Conservation (phyloP, 2,329 filamentous ascomycete species). For the Parastagonospora nodorum region DNA sequence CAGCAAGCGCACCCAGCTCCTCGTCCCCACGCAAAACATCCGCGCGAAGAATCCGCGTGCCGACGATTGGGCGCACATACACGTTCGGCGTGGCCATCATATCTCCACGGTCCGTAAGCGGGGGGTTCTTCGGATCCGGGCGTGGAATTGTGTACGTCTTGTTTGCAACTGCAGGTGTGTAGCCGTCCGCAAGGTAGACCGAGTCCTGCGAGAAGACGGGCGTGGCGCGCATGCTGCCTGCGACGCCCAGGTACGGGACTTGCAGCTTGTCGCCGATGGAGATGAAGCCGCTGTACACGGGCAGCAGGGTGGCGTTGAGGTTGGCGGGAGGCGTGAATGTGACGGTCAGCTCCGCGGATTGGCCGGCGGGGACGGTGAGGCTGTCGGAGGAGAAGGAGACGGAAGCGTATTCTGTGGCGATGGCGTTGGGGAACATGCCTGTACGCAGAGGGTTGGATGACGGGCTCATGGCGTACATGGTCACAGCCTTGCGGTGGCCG, state of each 20-base stretch:
- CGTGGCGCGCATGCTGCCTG: slow-evolving; percentile 17
- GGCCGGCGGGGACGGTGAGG: slow-evolving; percentile 25
- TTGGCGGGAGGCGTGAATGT: slow-evolving; percentile 25
- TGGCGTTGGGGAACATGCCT: slow-evolving; percentile 12
- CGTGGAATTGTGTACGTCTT: slow-evolving; percentile 12
- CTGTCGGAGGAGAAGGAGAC: slow-evolving; percentile 4
- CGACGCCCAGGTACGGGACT: slow-evolving; percentile 27
- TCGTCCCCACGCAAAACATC: slow-evolving; percentile 11
- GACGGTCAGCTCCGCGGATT: slow-evolving; percentile 15
- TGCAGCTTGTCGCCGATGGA: slow-evolving; percentile 10
- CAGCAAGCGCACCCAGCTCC: slow-evolving; percentile 8
- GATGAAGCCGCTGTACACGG: slow-evolving; percentile 30
- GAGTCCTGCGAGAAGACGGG: slow-evolving; percentile 5
- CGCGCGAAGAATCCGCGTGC: slow-evolving; percentile 6
- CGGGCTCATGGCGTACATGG: slow-evolving; percentile 18
- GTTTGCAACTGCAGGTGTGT: slow-evolving; percentile 10
- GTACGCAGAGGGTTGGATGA: slow-evolving; percentile 1
- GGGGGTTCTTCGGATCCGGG: slow-evolving; percentile 14
- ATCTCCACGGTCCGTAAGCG: slow-evolving; percentile 4
- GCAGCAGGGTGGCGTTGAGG: slow-evolving; percentile 21
- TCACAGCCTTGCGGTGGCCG: slow-evolving; percentile 19
- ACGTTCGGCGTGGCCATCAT: slow-evolving; percentile 4
- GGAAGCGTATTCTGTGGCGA: slow-evolving; percentile 8
- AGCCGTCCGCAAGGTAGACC: slow-evolving; percentile 15
- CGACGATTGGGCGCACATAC: slow-evolving; percentile 4